phyloP scores from a whole-genome alignment of 2,329 filamentous ascomycete genomes.

The Fusarium sulawesiense region DNA sequence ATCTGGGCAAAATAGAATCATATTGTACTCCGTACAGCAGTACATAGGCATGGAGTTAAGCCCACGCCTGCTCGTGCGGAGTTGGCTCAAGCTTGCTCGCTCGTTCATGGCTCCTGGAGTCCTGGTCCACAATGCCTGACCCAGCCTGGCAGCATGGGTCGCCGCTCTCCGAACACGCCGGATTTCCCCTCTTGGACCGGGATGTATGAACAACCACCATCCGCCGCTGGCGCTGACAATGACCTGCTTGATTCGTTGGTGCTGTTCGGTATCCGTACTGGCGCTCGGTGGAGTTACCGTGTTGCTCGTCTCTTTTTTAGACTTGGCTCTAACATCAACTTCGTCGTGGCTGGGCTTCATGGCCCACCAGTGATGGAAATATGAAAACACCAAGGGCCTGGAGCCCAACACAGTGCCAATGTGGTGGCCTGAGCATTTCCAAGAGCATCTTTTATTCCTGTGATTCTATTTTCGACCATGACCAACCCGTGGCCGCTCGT shows the following conservation, averaged over 20 bases:
- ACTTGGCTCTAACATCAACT: constrained; percentile 19
- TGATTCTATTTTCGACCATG: constrained; percentile 20
- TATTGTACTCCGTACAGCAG: not conserved
- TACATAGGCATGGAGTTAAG: constrained; percentile 16
- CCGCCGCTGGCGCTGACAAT: constrained; percentile 27
- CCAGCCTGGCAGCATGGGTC: constrained; percentile 22
- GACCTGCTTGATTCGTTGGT: constrained; percentile 23
- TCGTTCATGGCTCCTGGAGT: constrained; percentile 7
- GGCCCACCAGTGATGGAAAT: constrained; percentile 35
- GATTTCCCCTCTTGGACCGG: constrained; percentile 35
- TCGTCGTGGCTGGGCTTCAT: constrained; percentile 37
- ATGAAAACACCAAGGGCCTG: constrained; percentile 32
- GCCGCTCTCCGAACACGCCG: constrained; percentile 39
- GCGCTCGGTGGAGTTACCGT: constrained; percentile 10
- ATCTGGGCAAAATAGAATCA: constrained; percentile 35
- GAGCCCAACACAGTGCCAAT: constrained; percentile 45
- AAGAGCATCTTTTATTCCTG: constrained; percentile 9
- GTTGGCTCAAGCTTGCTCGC: constrained; percentile 26
- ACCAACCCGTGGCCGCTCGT: constrained; percentile 34
- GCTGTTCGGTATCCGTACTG: not conserved
- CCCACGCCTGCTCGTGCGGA: constrained; percentile 44
- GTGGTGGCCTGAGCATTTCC: constrained; percentile 14
- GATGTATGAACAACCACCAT: constrained; percentile 33
- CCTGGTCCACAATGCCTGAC: constrained; percentile 25
- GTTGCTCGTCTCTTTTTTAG: constrained; percentile 16